Evolutionary conservation across 2,329 filamentous ascomycete genomes (phyloP).

Genomic region (Arthrobotrys sinensis): DNA sequence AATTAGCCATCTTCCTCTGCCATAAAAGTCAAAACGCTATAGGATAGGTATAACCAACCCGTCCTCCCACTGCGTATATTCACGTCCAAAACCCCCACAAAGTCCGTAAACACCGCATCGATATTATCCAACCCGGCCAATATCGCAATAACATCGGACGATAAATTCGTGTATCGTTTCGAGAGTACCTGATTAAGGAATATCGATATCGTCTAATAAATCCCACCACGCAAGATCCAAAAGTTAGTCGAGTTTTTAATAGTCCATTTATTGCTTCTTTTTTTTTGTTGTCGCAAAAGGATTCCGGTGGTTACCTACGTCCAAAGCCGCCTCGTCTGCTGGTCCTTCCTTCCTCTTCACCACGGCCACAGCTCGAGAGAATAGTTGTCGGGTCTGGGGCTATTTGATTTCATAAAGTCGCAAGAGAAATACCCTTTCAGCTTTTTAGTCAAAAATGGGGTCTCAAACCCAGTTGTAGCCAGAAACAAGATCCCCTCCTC

Average conservation of each 20-base stretch:
- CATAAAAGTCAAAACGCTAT: slow-evolving; percentile 77
- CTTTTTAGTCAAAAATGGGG: slow-evolving; percentile 52
- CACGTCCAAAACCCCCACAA: slow-evolving; percentile 85
- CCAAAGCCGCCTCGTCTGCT: slow-evolving; percentile 83
- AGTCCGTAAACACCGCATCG: slow-evolving; percentile 88
- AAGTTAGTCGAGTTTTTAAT: too few species aligned
- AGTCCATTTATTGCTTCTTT: not conserved
- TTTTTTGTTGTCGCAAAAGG: not conserved
- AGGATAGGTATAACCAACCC: slow-evolving; percentile 75
- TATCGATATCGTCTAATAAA: slow-evolving; percentile 82
- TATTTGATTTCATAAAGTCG: slow-evolving; percentile 65
- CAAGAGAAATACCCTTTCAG: slow-evolving; percentile 49
- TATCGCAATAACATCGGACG: slow-evolving; percentile 92
- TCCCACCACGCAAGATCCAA: not conserved
- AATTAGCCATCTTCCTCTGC: slow-evolving; percentile 77
- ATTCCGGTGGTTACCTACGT: slow-evolving; percentile 74
- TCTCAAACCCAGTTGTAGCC: slow-evolving; percentile 12
- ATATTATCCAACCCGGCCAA: slow-evolving; percentile 91
- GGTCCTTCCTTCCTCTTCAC: slow-evolving; percentile 76
- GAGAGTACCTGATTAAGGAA: slow-evolving; percentile 86
- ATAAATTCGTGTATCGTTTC: slow-evolving; percentile 95
- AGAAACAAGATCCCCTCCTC: not conserved
- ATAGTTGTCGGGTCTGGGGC: slow-evolving; percentile 82
- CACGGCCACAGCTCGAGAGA: slow-evolving; percentile 79
- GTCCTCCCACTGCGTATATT: slow-evolving; percentile 83